A percentile compares a stretch with the other conserved stretches of the same genome.
phyloP scores from a whole-genome alignment of 257 asterid species.

The Solanum bukasovii region DNA sequence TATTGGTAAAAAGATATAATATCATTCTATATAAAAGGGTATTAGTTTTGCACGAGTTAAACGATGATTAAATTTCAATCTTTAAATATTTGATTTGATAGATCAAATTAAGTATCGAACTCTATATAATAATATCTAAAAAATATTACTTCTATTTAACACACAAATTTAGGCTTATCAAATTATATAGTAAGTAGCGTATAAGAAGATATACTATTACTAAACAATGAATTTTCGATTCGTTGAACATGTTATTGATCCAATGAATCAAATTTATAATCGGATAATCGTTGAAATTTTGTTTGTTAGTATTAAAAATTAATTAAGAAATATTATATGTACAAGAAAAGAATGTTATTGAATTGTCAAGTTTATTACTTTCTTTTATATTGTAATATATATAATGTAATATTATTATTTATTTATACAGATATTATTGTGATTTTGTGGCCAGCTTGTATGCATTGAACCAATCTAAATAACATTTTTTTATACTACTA shows the following conservation, averaged over 20 bases:
- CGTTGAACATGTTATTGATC: neutral
- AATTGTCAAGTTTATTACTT: neutral
- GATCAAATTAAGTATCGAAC: too few relatives aligned
- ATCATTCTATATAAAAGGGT: neutral
- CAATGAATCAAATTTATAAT: neutral
- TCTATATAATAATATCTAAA: neutral
- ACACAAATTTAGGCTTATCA: neutral
- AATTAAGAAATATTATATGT: too few relatives aligned
- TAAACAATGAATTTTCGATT: neutral
- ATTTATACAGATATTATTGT: neutral
- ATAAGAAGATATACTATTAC: neutral
- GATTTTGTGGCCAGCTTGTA: neutral
- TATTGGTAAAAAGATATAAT: too few relatives aligned
- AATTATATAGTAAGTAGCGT: neutral
- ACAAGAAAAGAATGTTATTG: neutral
- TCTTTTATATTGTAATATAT: too few relatives aligned
- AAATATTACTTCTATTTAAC: neutral
- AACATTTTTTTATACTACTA: too few relatives aligned
- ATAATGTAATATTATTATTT: too few relatives aligned
- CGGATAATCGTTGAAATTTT: neutral
- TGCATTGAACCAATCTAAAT: neutral
- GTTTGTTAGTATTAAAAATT: too few relatives aligned
- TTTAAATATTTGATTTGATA: neutral
- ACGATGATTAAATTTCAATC: too few relatives aligned
- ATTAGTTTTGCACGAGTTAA: neutral